Evolutionary conservation across 108 stramenopile species (phyloP).

Genomic region (Hondaea fermentalgiana): DNA sequence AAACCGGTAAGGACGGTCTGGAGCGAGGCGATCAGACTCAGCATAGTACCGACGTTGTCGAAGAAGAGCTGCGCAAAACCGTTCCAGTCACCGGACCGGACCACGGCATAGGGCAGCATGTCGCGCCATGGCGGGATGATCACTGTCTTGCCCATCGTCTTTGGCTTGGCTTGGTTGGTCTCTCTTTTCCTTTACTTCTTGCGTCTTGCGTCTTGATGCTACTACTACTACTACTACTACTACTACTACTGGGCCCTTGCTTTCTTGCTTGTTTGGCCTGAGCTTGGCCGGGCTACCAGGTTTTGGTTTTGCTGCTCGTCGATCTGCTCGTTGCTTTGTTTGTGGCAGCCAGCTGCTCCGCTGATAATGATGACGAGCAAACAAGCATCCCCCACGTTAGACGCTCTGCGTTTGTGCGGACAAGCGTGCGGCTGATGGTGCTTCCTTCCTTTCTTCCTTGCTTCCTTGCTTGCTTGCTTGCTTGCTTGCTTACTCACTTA

Average conservation of each 20-base stretch:
- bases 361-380: too few relatives aligned
- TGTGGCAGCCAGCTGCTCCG: background rate
- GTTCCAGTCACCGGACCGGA: conserved; percentile 35
- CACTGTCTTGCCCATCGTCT: background rate
- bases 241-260: background rate
- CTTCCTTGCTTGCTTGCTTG: background rate
- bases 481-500: background rate
- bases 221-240: too few relatives aligned
- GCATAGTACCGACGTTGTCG: conserved; percentile 59
- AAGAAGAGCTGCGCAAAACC: conserved; percentile 55
- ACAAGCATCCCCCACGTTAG: too few relatives aligned
- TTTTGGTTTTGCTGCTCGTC: background rate
- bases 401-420: too few relatives aligned
- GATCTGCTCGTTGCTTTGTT: background rate
- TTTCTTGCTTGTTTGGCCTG: background rate
- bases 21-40: conserved; percentile 37
- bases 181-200: background rate
- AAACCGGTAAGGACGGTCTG: conserved; percentile 2
- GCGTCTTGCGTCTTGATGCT: too few relatives aligned
- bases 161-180: too few relatives aligned
- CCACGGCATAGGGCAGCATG: background rate
- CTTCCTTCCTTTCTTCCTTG: background rate
- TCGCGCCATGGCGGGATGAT: background rate
- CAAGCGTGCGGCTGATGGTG: background rate
- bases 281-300: background rate